Evolutionary conservation across 2,329 filamentous ascomycete species (phyloP).

Genomic region (Aspergillus tubingensis): DNA sequence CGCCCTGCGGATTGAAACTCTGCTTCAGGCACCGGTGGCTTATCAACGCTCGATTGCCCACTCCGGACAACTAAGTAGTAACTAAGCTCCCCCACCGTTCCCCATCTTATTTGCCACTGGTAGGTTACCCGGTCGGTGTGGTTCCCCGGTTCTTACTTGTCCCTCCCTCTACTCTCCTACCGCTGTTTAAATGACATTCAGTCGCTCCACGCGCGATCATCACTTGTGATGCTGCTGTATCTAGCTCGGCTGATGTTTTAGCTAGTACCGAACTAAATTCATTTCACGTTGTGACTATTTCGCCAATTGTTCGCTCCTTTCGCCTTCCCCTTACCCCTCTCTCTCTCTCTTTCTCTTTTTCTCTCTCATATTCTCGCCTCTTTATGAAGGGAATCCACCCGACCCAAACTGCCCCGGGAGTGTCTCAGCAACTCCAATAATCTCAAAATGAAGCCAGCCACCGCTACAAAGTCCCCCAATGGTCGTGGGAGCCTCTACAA

Average conservation of each 20-base stretch:
- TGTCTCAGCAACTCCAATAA: constrained; percentile 12
- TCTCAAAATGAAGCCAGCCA: constrained; percentile 28
- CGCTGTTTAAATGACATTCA: background rate
- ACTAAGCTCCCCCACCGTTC: background rate
- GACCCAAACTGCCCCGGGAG: constrained; percentile 10
- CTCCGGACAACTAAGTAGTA: constrained; percentile 5
- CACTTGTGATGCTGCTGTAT: constrained; percentile 3
- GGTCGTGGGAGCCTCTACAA: constrained; percentile 41
- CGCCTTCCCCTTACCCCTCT: background rate
- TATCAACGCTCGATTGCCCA: constrained; percentile 3
- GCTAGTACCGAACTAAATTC: background rate
- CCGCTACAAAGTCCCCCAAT: constrained; percentile 27
- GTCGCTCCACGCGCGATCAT: constrained; percentile 7
- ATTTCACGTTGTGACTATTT: background rate
- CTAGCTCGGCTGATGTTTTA: constrained; percentile 8
- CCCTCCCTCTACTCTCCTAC: background rate
- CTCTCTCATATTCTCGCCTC: constrained; percentile 1
- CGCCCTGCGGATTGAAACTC: background rate
- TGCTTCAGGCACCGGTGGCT: constrained; percentile 10
- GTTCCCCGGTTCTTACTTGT: constrained; percentile 14
- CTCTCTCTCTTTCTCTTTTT: background rate
- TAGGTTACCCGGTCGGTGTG: constrained; percentile 10
- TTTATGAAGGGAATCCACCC: constrained; percentile 19
- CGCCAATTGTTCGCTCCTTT: constrained; percentile 5
- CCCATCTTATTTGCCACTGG: constrained; percentile 13